Evolutionary conservation across 768 basidiomycete species (phyloP), one percentile per base, ranked within the genome.

Genomic region (Lactarius indigo): DNA sequence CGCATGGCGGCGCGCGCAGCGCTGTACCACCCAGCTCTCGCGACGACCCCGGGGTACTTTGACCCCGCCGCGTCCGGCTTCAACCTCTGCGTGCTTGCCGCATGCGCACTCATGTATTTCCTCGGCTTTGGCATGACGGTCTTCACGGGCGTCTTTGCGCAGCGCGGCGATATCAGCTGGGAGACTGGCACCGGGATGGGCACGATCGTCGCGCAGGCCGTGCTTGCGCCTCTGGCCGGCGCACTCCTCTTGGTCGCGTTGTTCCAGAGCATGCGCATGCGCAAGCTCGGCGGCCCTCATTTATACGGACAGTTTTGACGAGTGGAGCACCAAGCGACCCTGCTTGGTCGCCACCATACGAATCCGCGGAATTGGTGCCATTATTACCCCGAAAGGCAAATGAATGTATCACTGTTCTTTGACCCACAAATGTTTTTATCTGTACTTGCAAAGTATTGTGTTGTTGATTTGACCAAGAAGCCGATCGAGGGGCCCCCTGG

Each of bases 191-290:
- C 63, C 5, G 44, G 44, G 26, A 47, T 59, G 57, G 64, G 64
- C 20, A 59, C 64, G 17, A 57, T 64, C 42, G 41, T 64, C 39
- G 57, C 56, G 54, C 63, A 64, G 57, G 56, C 56, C 18, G 57
- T 18, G 12, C 30, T 59, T 10, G 55, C 37, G 20, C 57, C 63
- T 8, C 35, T 64, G 0, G 52, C 15, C 18, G 44, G 41, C 20
- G 42, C 57, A 10, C 28, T 64, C 37, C 55, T 64, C 30, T 41
- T 64, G 13, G 15, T 54, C 13, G 35, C 50, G 7, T 28, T 44
- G 20, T 26, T 44, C 28, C 30, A 41, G 31, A 62, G 47, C 44
- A 2, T 30, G n/a, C 28, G 17, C 39, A 42, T 33, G 59, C 59
- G 59, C 42, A 42, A 20, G 17, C n/a, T 47, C 13, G 59, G 41